A percentile compares a stretch with the other conserved stretches of the same genome.
Conservation (phyloP, 768 basidiomycete genomes). For the Mycena sanguinolenta region DNA sequence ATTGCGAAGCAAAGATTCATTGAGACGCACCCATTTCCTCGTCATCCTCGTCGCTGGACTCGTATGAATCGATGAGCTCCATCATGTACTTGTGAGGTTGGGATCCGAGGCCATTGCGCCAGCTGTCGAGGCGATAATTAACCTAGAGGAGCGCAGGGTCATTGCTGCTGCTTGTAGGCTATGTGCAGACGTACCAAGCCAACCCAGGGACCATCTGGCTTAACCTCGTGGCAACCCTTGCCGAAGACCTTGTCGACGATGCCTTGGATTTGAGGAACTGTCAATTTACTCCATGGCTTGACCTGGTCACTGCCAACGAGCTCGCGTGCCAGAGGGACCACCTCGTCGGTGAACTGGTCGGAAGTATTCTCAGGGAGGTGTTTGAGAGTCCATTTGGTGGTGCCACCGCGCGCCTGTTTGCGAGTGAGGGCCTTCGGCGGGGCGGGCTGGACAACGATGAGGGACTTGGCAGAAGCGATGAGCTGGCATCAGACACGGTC, state of each 20-base stretch:
- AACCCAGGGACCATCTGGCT: neutral
- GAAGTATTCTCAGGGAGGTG: neutral
- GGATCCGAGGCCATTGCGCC: neutral
- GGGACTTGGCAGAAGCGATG: neutral
- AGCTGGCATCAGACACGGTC: neutral
- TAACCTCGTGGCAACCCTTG: neutral
- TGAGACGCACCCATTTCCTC: too few species aligned
- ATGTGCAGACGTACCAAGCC: neutral
- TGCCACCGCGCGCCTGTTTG: constrained; percentile 3
- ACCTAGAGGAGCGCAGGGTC: neutral
- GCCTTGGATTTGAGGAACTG: neutral
- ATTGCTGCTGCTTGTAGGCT: neutral
- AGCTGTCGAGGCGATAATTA: neutral
- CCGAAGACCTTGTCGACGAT: neutral
- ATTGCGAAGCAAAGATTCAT: too few species aligned
- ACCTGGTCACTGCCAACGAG: neutral
- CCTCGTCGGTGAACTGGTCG: constrained; percentile 3
- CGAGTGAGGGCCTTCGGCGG: neutral
- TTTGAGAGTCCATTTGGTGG: neutral
- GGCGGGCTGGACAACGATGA: neutral
- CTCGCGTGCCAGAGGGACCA: constrained; percentile 13
- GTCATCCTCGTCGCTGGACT: neutral
- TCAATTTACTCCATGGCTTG: constrained; percentile 1
- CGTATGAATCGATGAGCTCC: neutral
- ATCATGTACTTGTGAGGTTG: neutral